Evolutionary conservation across 2,329 filamentous ascomycete genomes (phyloP).

Genomic region (Dactylellina parvicollis): DNA sequence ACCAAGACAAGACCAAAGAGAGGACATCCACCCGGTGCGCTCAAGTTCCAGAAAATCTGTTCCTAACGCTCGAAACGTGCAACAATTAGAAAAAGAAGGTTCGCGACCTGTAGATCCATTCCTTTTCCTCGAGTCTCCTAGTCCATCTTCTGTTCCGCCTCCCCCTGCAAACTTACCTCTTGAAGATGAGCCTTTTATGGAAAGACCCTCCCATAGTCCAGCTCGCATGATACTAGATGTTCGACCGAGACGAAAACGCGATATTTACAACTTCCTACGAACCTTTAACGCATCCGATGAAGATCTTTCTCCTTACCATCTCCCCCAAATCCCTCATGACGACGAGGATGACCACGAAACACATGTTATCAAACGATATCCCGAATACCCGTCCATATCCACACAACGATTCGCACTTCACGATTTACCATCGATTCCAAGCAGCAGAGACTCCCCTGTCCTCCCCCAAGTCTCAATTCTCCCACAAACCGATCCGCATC

Average conservation of each 20-base stretch:
- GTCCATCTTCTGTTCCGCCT: conserved; percentile 54
- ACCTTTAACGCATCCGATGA: conserved; percentile 52
- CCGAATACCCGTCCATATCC: background rate
- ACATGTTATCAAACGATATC: background rate
- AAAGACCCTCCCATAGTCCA: conserved; percentile 52
- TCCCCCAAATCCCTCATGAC: conserved; percentile 48
- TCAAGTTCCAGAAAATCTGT: conserved; percentile 54
- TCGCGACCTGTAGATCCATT: conserved; percentile 55
- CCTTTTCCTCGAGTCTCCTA: conserved; percentile 54
- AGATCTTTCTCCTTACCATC: conserved; percentile 39
- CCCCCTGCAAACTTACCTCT: conserved; percentile 53
- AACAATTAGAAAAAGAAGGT: conserved; percentile 55
- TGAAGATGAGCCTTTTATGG: conserved; percentile 52
- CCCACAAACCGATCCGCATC: background rate
- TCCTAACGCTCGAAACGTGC: conserved; percentile 54
- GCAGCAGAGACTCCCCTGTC: conserved; percentile 4
- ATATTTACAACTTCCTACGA: conserved; percentile 47
- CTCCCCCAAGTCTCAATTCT: background rate
- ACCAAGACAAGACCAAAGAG: conserved; percentile 49
- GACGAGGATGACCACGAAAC: conserved; percentile 28
- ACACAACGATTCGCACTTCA: background rate
- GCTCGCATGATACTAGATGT: conserved; percentile 54
- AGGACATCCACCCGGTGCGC: conserved; percentile 51
- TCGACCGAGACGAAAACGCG: conserved; percentile 49
- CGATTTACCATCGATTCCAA: conserved; percentile 32